phyloP scores from a whole-genome alignment of 208 protist genomes.

The Herpetomonas muscarum region DNA sequence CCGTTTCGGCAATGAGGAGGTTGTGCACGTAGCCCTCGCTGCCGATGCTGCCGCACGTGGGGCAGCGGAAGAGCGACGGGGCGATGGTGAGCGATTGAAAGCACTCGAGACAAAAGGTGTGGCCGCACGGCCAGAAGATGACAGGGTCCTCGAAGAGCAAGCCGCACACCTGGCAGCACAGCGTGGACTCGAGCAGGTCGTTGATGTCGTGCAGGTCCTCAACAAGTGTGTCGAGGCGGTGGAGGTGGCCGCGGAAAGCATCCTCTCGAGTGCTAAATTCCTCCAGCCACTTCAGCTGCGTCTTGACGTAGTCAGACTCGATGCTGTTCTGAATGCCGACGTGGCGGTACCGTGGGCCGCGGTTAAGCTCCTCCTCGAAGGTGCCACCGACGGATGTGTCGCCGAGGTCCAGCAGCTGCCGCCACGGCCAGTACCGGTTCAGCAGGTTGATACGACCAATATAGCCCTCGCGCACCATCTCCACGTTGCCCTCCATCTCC shows the following conservation, averaged over 20 bases:
- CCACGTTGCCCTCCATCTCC: constrained; percentile 28
- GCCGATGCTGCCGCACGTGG: constrained; percentile 79
- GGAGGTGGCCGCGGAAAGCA: constrained; percentile 55
- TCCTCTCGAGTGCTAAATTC: constrained; percentile 49
- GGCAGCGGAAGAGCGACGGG: constrained; percentile 78
- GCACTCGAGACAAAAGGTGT: constrained; percentile 76
- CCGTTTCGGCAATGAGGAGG: constrained; percentile 67
- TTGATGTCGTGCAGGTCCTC: constrained; percentile 83
- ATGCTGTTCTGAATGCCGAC: constrained; percentile 83
- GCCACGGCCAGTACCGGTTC: constrained; percentile 85
- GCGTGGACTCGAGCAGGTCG: constrained; percentile 63
- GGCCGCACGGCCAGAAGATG: constrained; percentile 83
- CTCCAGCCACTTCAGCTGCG: constrained; percentile 78
- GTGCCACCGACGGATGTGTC: constrained; percentile 66
- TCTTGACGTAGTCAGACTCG: constrained; percentile 64
- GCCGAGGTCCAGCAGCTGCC: constrained; percentile 74
- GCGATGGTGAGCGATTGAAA: constrained; percentile 80
- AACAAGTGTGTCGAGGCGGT: constrained; percentile 62
- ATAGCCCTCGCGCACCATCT: constrained; percentile 57
- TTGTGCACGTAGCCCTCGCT: constrained; percentile 87
- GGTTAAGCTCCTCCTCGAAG: constrained; percentile 76
- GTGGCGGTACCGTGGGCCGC: constrained; percentile 75
- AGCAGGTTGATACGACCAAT: constrained; percentile 74
- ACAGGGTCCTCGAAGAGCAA: constrained; percentile 82
- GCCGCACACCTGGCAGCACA: constrained; percentile 74